phyloP scores from a whole-genome alignment of 2,329 filamentous ascomycete genomes.

The Nothophoma quercina region DNA sequence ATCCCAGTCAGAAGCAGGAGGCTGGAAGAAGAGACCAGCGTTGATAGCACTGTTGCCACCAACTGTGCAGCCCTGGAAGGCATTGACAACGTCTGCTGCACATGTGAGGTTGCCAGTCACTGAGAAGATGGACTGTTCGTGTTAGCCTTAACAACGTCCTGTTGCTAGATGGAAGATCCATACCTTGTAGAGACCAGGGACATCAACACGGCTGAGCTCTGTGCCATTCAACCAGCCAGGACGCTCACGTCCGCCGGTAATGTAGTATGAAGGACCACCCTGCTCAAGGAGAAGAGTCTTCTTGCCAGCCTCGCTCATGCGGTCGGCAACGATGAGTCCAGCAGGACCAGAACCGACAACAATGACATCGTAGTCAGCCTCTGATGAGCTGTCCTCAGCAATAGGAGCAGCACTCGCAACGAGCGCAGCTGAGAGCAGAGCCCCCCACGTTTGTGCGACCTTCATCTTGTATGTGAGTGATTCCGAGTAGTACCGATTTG shows the following conservation, averaged over 20 bases:
- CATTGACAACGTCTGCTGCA: constrained; percentile 48
- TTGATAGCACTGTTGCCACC: constrained; percentile 64
- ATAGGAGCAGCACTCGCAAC: constrained; percentile 13
- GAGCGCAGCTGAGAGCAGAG: constrained; percentile 19
- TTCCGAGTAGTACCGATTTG: constrained; percentile 1
- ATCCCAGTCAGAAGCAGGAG: constrained; percentile 62
- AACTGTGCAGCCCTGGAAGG: constrained; percentile 60
- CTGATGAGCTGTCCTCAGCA: constrained; percentile 1
- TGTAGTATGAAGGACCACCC: constrained; percentile 59
- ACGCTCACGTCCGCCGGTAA: constrained; percentile 57
- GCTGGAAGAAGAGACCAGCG: constrained; percentile 62
- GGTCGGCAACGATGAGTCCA: constrained; percentile 61
- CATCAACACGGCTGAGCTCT: constrained; percentile 60
- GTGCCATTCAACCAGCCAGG: constrained; percentile 60
- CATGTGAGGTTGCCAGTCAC: constrained; percentile 52
- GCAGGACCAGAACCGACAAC: constrained; percentile 56
- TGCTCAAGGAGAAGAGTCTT: constrained; percentile 62
- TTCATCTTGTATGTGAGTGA: constrained; percentile 15
- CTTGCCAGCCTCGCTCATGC: constrained; percentile 61
- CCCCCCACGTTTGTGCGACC: constrained; percentile 16
- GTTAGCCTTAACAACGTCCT: background rate
- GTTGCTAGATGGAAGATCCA: background rate
- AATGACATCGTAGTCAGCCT: constrained; percentile 35
- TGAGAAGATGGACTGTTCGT: constrained; percentile 54
- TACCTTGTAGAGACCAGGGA: constrained; percentile 59